Percentiles rank a stretch among this genome's conserved stretches.
These are phyloP conservation scores for Phytophthora multivora DNA, from an alignment of 352 stramenopile genomes.

Conservation along the genomic window DNA sequence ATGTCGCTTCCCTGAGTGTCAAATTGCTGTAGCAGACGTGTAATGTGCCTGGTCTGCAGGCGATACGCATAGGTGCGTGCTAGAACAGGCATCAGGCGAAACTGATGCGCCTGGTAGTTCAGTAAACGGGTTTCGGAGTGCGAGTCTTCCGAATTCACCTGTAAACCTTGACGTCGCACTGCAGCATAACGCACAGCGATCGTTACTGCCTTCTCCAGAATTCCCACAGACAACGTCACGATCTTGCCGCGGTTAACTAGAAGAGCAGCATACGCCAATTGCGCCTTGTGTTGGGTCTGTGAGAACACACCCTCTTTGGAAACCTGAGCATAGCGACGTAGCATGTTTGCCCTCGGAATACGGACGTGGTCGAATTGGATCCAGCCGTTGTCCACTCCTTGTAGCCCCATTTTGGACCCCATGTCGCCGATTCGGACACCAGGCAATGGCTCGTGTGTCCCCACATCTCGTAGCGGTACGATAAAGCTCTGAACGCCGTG, in stretches of 20 bases:
- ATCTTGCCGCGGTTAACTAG: constrained; percentile 80
- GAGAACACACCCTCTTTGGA: constrained; percentile 63
- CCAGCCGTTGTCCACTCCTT: constrained; percentile 83
- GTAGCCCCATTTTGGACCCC: constrained; percentile 70
- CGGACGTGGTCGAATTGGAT: constrained; percentile 77
- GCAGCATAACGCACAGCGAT: constrained; percentile 94
- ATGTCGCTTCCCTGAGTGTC: constrained; percentile 76
- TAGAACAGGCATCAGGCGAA: constrained; percentile 92
- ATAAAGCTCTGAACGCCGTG: constrained; percentile 97
- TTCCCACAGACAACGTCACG: constrained; percentile 68
- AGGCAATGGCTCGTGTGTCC: constrained; percentile 59
- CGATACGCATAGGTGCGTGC: constrained; percentile 92
- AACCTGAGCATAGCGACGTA: constrained; percentile 75
- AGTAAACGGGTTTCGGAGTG: constrained; percentile 89
- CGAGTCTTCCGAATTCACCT: constrained; percentile 51
- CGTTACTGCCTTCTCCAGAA: constrained; percentile 91
- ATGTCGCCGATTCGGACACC: constrained; percentile 72
- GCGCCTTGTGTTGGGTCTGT: constrained; percentile 58
- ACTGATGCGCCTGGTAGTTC: constrained; percentile 95
- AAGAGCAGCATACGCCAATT: constrained; percentile 76
- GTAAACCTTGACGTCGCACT: constrained; percentile 88
- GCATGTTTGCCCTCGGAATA: constrained; percentile 79
- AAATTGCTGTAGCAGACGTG: constrained; percentile 81
- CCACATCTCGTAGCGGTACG: constrained; percentile 91
- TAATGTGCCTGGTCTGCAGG: constrained; percentile 90